Percentiles rank a stretch among this genome's conserved stretches.
Conservation (phyloP, 139 green algal species). For the Pedinophyceae sp. region DNA sequence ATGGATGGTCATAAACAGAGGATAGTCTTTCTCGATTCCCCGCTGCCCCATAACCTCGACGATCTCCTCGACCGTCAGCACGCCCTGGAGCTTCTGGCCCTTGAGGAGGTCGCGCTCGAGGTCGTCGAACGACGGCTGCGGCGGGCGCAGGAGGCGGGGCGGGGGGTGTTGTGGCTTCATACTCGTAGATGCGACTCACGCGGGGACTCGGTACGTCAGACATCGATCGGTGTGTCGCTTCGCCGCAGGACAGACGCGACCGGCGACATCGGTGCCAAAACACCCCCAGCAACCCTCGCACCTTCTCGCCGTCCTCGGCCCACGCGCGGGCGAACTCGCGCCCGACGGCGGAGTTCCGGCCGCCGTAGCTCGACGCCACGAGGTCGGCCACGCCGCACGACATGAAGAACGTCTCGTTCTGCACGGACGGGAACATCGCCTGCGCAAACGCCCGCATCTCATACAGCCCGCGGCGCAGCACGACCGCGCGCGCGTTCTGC, state of each 20-base stretch:
- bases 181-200: too few species aligned
- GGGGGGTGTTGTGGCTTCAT: too few species aligned
- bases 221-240: too few species aligned
- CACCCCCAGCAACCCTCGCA: too few species aligned
- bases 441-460: constrained; percentile 42
- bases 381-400: constrained; percentile 50
- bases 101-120: constrained; percentile 44
- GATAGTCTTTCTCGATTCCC: constrained; percentile 38
- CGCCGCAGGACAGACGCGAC: too few species aligned
- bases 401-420: constrained; percentile 59
- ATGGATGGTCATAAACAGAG: constrained; percentile 58
- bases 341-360: constrained; percentile 46
- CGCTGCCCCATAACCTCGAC: constrained; percentile 32
- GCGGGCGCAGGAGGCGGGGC: too few species aligned
- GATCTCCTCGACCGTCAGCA: constrained; percentile 56
- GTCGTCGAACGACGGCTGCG: constrained; percentile 30
- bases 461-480: constrained; percentile 42
- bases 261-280: too few species aligned
- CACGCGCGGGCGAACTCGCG: too few species aligned
- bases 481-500: constrained; percentile 44
- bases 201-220: too few species aligned
- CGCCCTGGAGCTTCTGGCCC: constrained; percentile 66
- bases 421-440: constrained; percentile 33
- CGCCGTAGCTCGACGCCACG: constrained; percentile 56
- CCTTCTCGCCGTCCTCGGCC: too few species aligned